phyloP scores from a whole-genome alignment of 441 rosid species.

The Jatropha multifida region DNA sequence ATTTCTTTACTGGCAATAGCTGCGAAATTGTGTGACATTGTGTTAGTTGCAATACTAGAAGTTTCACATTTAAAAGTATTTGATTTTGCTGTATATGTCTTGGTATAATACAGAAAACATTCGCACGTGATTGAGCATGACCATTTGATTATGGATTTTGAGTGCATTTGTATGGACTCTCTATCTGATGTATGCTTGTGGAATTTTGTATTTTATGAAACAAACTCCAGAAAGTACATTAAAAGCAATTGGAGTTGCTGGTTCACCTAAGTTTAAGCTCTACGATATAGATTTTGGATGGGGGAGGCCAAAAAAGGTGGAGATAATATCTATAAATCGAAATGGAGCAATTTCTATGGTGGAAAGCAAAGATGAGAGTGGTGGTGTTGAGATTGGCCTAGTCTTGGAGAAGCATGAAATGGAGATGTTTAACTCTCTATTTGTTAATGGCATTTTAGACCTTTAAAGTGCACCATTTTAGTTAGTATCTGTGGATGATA shows the following conservation, averaged over 20 bases:
- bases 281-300: constrained; percentile 54
- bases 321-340: constrained; percentile 38
- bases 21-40: not conserved
- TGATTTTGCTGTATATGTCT: not conserved
- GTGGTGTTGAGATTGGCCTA: constrained; percentile 51
- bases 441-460: constrained; percentile 15
- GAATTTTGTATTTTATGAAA: not conserved
- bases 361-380: constrained; percentile 32
- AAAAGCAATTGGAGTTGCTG: constrained; percentile 31
- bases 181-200: no score
- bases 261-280: constrained; percentile 37
- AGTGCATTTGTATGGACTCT: not conserved
- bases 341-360: constrained; percentile 33
- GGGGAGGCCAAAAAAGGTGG: constrained; percentile 47
- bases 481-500: no score
- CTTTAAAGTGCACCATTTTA: no score
- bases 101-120: not conserved
- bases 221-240: not conserved
- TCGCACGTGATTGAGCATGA: not conserved
- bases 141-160: not conserved
- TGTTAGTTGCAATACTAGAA: not conserved
- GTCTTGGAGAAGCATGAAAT: constrained; percentile 29
- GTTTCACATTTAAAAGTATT: not conserved
- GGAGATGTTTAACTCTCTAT: constrained; percentile 28
- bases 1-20: not conserved